These are phyloP conservation scores for Rhizoclosmatium sp. DNA, from an alignment of 192 early-diverging fungal species.

Conservation along the genomic window DNA sequence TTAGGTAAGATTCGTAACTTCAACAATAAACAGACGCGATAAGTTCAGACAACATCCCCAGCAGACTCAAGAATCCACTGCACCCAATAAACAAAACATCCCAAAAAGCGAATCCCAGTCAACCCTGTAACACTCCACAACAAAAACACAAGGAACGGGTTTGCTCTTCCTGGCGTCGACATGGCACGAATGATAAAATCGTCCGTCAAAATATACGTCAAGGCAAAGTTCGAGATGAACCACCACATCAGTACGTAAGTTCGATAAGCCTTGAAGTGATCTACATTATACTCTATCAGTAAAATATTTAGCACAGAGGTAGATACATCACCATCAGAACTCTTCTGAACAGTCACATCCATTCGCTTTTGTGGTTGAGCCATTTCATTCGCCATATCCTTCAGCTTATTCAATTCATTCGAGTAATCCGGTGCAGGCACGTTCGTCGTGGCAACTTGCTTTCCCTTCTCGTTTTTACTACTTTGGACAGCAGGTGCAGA, in stretches of 20 bases:
- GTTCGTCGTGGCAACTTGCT: constrained; percentile 20
- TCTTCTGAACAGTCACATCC: constrained; percentile 48
- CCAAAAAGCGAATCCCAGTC: constrained; percentile 30
- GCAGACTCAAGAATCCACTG: constrained; percentile 40
- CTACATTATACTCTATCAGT: constrained; percentile 42
- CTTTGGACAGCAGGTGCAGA: constrained; percentile 29
- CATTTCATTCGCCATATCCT: constrained; percentile 60
- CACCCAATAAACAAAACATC: constrained; percentile 35
- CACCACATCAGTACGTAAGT: constrained; percentile 56
- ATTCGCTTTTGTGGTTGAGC: constrained; percentile 51
- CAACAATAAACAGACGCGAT: too few relatives aligned
- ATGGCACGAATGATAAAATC: constrained; percentile 29
- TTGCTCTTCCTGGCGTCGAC: constrained; percentile 24
- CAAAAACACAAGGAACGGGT: constrained; percentile 57
- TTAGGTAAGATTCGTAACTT: too few relatives aligned
- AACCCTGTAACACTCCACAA: constrained; percentile 55
- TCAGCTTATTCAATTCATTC: constrained; percentile 38
- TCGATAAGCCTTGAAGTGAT: constrained; percentile 58
- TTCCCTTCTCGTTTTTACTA: constrained; percentile 28
- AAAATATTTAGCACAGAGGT: constrained; percentile 60
- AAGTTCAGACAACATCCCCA: constrained; percentile 16
- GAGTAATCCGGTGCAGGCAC: constrained; percentile 12
- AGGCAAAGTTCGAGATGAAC: constrained; percentile 48
- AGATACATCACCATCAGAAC: constrained; percentile 46
- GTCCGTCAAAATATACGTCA: constrained; percentile 46